phyloP scores from a whole-genome alignment of 139 green algal species.

The Nannochloris sp. region DNA sequence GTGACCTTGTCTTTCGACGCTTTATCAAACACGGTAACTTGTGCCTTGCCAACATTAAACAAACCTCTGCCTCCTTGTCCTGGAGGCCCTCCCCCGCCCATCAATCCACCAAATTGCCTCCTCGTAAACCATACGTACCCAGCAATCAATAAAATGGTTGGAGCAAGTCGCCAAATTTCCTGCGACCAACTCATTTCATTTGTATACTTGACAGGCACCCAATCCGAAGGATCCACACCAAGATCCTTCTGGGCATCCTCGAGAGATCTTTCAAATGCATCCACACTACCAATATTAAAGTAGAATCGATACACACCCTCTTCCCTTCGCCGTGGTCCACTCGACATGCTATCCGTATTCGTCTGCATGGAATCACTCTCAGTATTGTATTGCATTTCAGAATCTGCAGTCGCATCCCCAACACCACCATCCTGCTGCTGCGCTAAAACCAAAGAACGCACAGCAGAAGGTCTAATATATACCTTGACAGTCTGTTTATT shows the following conservation, averaged over 20 bases:
- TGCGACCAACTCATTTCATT: conserved; percentile 58
- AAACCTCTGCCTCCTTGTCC: conserved; percentile 55
- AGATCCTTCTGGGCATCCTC: conserved; percentile 79
- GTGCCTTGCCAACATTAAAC: conserved; percentile 86
- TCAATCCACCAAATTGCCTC: conserved; percentile 49
- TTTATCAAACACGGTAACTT: conserved; percentile 72
- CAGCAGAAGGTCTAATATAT: conserved; percentile 12
- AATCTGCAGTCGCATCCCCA: neutral
- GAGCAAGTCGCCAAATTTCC: conserved; percentile 66
- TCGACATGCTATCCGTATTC: neutral
- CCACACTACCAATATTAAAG: conserved; percentile 95
- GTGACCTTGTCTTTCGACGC: conserved; percentile 77
- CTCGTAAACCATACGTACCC: conserved; percentile 83
- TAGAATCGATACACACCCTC: conserved; percentile 58
- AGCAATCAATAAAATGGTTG: conserved; percentile 86
- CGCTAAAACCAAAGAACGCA: neutral
- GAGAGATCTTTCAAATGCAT: conserved; percentile 93
- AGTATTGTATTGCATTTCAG: neutral
- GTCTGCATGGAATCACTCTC: neutral
- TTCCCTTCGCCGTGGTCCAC: neutral
- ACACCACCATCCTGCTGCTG: neutral
- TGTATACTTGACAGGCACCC: conserved; percentile 67
- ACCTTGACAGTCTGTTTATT: conserved; percentile 87
- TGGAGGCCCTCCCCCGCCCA: conserved; percentile 29
- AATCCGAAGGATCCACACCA: conserved; percentile 24